A percentile compares a stretch with the other conserved stretches of the same genome.
Evolutionary conservation across 305 asterid genomes (phyloP).

Genomic region (Ajuga reptans): DNA sequence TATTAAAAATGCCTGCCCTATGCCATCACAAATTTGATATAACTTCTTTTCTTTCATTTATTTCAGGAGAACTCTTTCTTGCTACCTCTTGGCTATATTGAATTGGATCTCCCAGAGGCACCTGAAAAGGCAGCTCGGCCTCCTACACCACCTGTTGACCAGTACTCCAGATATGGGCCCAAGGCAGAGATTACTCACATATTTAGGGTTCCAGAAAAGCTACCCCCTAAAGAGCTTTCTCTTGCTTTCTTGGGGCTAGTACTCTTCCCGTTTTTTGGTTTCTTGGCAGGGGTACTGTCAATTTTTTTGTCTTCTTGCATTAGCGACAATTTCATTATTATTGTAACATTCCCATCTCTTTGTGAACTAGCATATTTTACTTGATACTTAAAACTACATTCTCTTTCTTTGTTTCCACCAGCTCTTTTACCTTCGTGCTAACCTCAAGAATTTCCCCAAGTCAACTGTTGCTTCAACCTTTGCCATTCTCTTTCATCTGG

Average conservation of each 20-base stretch:
- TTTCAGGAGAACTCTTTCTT: conserved; percentile 89
- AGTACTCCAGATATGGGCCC: conserved; percentile 68
- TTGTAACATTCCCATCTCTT: background rate
- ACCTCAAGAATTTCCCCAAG: conserved; percentile 72
- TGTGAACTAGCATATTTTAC: background rate
- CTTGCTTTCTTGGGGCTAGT: conserved; percentile 70
- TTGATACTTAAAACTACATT: conserved; percentile 7
- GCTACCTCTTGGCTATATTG: conserved; percentile 63
- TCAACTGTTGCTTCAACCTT: conserved; percentile 59
- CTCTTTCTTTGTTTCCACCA: conserved; percentile 28
- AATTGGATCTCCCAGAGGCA: conserved; percentile 81
- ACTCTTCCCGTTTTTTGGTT: conserved; percentile 66
- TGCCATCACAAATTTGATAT: conserved; percentile 10
- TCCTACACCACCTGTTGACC: conserved; percentile 65
- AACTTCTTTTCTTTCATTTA: conserved; percentile 19
- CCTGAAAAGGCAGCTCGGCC: conserved; percentile 89
- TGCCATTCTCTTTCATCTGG: conserved; percentile 71
- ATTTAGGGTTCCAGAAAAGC: conserved; percentile 79
- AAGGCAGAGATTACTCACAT: conserved; percentile 86
- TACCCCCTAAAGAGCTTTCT: conserved; percentile 75
- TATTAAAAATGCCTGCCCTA: background rate
- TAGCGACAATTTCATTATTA: background rate
- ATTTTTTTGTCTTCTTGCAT: conserved; percentile 3
- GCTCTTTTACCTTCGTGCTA: conserved; percentile 66
- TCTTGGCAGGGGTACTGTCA: conserved; percentile 71